These are phyloP conservation scores for Ophiostoma triangulosporum DNA, from an alignment of 2,329 filamentous ascomycete species.

Conservation along the genomic window DNA sequence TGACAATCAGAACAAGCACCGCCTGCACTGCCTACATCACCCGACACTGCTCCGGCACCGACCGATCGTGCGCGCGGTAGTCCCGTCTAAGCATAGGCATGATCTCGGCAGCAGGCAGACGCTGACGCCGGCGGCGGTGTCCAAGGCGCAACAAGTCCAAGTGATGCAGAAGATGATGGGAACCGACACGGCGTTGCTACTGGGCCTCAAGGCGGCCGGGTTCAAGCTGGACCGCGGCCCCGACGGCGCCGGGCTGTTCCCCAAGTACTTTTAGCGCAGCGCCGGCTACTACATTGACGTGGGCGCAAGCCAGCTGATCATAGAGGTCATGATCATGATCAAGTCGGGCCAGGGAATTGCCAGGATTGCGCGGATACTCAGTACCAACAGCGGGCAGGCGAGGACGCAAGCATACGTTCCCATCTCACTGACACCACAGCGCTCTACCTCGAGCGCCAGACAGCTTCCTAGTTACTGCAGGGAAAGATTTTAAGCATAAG, in stretches of 20 bases:
- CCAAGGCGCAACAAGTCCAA: slow-evolving; percentile 36
- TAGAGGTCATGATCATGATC: slow-evolving; percentile 42
- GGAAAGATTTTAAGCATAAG: no score
- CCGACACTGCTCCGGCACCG: no score
- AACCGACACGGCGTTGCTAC: slow-evolving; percentile 26
- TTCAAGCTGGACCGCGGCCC: slow-evolving; percentile 45
- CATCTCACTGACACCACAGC: no score
- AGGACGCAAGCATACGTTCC: no score
- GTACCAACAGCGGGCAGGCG: no score
- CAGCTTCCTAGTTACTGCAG: no score
- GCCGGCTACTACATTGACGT: slow-evolving; percentile 49
- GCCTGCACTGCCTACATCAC: no score
- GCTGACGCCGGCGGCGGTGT: slow-evolving; percentile 34
- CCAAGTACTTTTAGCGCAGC: slow-evolving; percentile 47
- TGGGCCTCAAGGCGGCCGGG: slow-evolving; percentile 39
- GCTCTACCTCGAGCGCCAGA: no score
- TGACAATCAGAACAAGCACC: no score
- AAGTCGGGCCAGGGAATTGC: slow-evolving; percentile 35
- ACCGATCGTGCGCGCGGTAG: no score
- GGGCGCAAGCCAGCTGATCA: slow-evolving; percentile 37
- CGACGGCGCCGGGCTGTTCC: slow-evolving; percentile 37
- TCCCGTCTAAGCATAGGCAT: no score
- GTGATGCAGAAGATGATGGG: slow-evolving; percentile 24
- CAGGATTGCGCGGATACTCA: slow-evolving; percentile 28
- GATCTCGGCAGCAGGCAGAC: no score